A percentile compares a stretch with the other conserved stretches of the same genome.
phyloP scores from a whole-genome alignment of 257 asterid species.

The Capsicum chinense region DNA sequence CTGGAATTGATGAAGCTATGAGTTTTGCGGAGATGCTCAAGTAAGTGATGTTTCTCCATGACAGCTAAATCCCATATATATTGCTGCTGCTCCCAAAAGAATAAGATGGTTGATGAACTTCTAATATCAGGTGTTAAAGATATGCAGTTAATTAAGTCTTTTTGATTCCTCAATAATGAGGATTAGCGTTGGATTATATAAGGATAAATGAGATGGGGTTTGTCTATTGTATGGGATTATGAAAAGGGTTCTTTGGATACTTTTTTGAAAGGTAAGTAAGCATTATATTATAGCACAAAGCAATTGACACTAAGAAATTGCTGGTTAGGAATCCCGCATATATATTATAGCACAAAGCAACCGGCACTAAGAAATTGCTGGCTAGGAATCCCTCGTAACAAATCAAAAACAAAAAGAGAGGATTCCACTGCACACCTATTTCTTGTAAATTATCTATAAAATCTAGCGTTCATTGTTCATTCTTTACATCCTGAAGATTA shows the following conservation, averaged over 20 bases:
- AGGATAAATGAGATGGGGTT: background rate
- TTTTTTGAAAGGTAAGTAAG: background rate
- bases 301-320: background rate
- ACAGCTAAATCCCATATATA: background rate
- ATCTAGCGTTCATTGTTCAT: background rate
- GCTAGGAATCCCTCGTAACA: background rate
- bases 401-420: background rate
- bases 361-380: background rate
- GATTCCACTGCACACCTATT: background rate
- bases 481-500: background rate
- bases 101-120: background rate
- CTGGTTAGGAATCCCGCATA: background rate
- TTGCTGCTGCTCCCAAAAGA: conserved; percentile 21
- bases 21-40: conserved; percentile 98
- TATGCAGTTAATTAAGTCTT: background rate
- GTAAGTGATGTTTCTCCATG: conserved; percentile 47
- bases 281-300: background rate
- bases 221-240: background rate
- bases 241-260: background rate
- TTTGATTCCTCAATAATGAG: background rate
- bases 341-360: background rate
- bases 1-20: conserved; percentile 99
- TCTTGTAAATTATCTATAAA: background rate
- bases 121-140: conserved; percentile 10
- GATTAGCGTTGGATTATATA: background rate